Base-by-base conservation (phyloP, 2,329 filamentous ascomycete genomes). In the Penicillium crustosum region DNA sequence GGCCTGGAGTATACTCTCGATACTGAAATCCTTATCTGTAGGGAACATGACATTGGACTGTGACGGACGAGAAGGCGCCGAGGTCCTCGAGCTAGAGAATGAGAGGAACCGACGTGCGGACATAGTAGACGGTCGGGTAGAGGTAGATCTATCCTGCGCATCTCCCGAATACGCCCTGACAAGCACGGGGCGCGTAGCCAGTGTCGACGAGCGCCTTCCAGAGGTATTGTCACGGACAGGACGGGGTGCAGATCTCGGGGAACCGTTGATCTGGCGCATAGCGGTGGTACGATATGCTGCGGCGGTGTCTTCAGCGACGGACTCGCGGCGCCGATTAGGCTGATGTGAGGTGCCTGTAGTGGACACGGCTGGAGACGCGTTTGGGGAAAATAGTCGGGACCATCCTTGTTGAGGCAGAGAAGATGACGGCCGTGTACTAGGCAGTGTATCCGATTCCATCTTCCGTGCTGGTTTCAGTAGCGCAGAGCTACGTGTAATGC, bases 1-100 rank as follows among this genome's bases (percentile, higher is more conserved):
- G 29, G 83, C 81, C 25, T 78, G 77, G 15, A 85, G 73, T 58
- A 85, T 84, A 29, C 79, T 78, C 31, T 80, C 81, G 62, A 85
- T 84, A 49, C 80, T 81, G 67, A 84, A 85, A 53, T 82, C 81
- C 23, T 82, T 75, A 19, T 79, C 73, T 3, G 80, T 73, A 9
- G 83, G 82, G 10, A 80, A 65, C 41, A 71, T 67, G 2, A 71
- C 66, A 12, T 65, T 65, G n/a, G 67, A 57, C 47, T 57, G 49
- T 2, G 42, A n/a, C 5, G 62, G 54, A 35, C 65, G 66, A 25
- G 66, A n/a, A 21, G 53, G 50, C 31, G 57, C 27, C n/a, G 66
- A 65, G 55, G 60, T 60, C 45, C 55, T 63, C 35, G 57, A 55
- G 19, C 63, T 58, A n/a, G 62, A 58, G 21, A 71, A 73, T 10